Evolutionary conservation across 2,329 filamentous ascomycete species (phyloP).

Genomic region (Alternaria sp.): DNA sequence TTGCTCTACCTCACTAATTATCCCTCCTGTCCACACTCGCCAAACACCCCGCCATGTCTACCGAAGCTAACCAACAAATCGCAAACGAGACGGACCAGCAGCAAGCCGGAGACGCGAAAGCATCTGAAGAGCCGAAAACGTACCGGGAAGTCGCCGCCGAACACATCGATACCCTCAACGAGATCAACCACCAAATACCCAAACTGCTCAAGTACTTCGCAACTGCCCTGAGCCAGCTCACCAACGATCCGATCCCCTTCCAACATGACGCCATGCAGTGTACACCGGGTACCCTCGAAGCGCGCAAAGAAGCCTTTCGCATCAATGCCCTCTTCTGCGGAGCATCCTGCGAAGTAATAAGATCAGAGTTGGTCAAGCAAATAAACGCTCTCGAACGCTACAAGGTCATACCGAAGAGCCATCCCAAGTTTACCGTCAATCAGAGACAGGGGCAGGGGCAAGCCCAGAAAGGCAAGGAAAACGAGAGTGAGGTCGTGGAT

Average conservation of each 20-base stretch:
- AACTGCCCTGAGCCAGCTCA: constrained; percentile 72
- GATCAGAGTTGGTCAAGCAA: constrained; percentile 35
- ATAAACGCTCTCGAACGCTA: constrained; percentile 39
- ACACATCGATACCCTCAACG: constrained; percentile 41
- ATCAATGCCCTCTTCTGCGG: constrained; percentile 73
- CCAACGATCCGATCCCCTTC: constrained; percentile 57
- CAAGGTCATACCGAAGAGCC: constrained; percentile 40
- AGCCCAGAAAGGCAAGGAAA: constrained; percentile 10
- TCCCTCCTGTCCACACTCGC: not conserved
- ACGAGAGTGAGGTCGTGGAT: constrained; percentile 20
- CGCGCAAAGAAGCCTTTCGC: constrained; percentile 49
- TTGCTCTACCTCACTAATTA: not conserved
- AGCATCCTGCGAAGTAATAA: constrained; percentile 65
- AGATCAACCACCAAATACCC: constrained; percentile 37
- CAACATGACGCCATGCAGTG: constrained; percentile 42
- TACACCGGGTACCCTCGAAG: constrained; percentile 46
- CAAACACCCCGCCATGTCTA: constrained; percentile 22
- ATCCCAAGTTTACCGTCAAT: constrained; percentile 22
- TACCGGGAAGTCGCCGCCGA: constrained; percentile 41
- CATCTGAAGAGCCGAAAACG: constrained; percentile 21
- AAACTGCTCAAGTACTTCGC: constrained; percentile 77
- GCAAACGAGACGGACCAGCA: constrained; percentile 6
- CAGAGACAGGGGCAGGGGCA: constrained; percentile 2
- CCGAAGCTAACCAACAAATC: constrained; percentile 7
- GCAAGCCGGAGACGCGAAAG: not conserved